Base-by-base conservation (phyloP, 1,284 basidiomycete species). In the Sporisorium graminicola region DNA sequence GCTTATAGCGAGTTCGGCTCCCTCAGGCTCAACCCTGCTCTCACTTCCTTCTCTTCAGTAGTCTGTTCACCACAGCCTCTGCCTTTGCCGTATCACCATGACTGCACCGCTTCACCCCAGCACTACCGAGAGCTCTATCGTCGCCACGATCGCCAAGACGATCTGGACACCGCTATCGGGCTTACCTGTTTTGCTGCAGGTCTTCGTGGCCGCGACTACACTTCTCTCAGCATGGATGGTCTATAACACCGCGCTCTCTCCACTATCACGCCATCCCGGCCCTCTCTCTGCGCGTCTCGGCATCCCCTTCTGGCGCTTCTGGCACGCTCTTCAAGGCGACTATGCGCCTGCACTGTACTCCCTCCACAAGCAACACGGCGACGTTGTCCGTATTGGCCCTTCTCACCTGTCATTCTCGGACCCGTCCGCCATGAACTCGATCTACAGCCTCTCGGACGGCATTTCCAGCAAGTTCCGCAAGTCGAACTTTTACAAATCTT, bases 381-480 rank as follows among this genome's bases (percentile, higher is more conserved):
- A 65, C 37, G 65, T 74, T n/a, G 80, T 82, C 9, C 80, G 81
- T 14, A 79, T 82, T 50, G 78, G 72, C 0, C 69, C 81, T 2
- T 77, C 78, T 9, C 74, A 82, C 46, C 70, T 82, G 5, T 77
- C 74, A 6, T 74, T 82, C 43, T 60, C 71, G 2, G 70, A 74
- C 24, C 71, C 79, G 0, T 40, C 65, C 3, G 81, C 80, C 0
- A 56, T 81, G 51, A 70, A 78, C 52, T 69, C 65, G 13, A 77
- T 82, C 47, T 82, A 82, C 76, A 66, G 72, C 55, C 66, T 74
- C 16, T 68, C 73, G 8, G 72, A 74, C 42, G 75, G 75, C 22
- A 44, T 54, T 1, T 71, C 72, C 8, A 66, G 75, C 58, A 78
- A 77, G 27, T 82, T 66, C 46, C 55, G 62, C 55, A 82, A 82